Evolutionary conservation across 257 asterid species (phyloP).

Genomic region (Capsicum baccatum): DNA sequence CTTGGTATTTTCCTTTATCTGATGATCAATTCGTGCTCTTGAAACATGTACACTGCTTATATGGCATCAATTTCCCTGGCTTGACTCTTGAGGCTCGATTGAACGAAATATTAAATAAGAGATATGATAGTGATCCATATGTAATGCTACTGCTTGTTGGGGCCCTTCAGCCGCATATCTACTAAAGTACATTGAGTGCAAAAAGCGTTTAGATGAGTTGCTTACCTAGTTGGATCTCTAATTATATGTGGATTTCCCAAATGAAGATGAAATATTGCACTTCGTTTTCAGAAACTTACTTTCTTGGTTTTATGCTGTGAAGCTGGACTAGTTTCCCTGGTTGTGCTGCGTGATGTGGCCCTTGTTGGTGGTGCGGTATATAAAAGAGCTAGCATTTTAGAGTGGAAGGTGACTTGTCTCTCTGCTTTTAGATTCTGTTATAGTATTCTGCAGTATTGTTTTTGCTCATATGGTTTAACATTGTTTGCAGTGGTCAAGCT

Average conservation of each 20-base stretch:
- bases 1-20: slow-evolving; percentile 11
- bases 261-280: neutral
- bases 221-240: slow-evolving; percentile 8
- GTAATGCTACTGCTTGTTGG: neutral
- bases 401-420: slow-evolving; percentile 64
- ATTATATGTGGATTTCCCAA: neutral
- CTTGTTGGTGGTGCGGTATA: slow-evolving; percentile 89
- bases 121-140: neutral
- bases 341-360: slow-evolving; percentile 81
- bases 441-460: slow-evolving; percentile 21
- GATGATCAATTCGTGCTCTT: neutral
- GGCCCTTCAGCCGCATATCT: neutral
- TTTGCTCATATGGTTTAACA: slow-evolving; percentile 31
- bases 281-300: neutral
- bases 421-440: slow-evolving; percentile 1
- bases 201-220: neutral
- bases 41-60: neutral
- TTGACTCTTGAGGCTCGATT: neutral
- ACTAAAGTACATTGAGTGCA: neutral
- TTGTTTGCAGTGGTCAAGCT: slow-evolving; percentile 62
- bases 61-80: neutral
- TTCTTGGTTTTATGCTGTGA: slow-evolving; percentile 36
- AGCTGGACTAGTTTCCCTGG: slow-evolving; percentile 88
- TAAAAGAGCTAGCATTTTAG: slow-evolving; percentile 74
- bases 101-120: neutral